Evolutionary conservation across 768 basidiomycete genomes (phyloP), one percentile per base, ranked within the genome.

Genomic region (Mycena rosella): DNA sequence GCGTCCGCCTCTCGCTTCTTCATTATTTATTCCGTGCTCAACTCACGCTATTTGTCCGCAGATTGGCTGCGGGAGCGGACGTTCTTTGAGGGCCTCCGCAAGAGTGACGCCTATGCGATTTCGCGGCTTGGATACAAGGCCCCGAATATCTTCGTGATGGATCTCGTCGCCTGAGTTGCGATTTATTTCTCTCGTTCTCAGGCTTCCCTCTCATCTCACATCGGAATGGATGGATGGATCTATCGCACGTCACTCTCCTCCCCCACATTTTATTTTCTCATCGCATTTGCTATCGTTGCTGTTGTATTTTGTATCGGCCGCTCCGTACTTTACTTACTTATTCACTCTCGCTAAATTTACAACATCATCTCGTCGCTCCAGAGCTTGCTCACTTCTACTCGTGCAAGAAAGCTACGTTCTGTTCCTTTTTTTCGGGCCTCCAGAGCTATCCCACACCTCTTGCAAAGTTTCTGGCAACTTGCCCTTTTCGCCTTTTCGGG

Each of bases 71-170:
- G 91, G 48, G 94, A 94, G 60, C 84, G 86, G 60, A 82, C 85
- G 24, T 93, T 84, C 76, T 94, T 95, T 65, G 93, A 95, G 65
- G 83, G 85, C 18, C 72, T 95, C 62, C 70, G 70, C 14, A 87
- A 83, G 74, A 86, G 90, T 69, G 91, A 93, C 70, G 73, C 72
- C 10, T 95, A 94, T 71, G 81, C 85, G 2, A 70, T 78, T 29
- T 75, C 81, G 11, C 86, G 92, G 8, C 86, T 95, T 30, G 94
- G 94, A 2, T 95, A 88, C 79, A 85, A 83, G 60, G 94, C 94
- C 3, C 88, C 93, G 8, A 95, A 95, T 74, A 86, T 94, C 42
- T 93, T 93, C 74, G 83, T 94, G 42, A 88, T 95, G 90, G 84
- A 85, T 60, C 69, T 92, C 44, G 81, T 82, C 14, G 78, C 82